Evolutionary conservation across 2,329 filamentous ascomycete species (phyloP), one percentile per base, ranked within the genome.

Genomic region (Chaetomiaceae sp.): DNA sequence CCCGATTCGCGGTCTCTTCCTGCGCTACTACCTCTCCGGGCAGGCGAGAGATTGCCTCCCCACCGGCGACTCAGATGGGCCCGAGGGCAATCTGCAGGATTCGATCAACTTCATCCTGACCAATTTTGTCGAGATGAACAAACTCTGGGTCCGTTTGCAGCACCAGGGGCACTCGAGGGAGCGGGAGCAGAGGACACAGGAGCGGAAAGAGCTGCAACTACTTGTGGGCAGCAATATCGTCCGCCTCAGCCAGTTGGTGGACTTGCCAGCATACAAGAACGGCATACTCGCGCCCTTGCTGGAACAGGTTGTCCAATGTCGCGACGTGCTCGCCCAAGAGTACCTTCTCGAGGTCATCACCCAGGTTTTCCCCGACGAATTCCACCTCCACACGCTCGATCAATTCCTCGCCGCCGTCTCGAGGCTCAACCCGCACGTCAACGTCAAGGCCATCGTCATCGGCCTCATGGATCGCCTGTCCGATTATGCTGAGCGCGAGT

Each of bases 121-220:
- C 50, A 98, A 98, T 61, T 98, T 98, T 62, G 93, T 98, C 58
- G 93, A 98, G 70, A 98, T 98, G 93, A 98, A 98, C 71, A 98
- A 98, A 76, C 76, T 98, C 27, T 98, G 93, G 93, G 93, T 98
- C 53, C 84, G 93, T 35, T 72, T 97, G 62, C 93, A 98, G 65
- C 93, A 98, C 66, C 93, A 98, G 65, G 93, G 93, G 20, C 93
- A 96, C 63, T 98, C 93, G 32, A 79, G 91, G 59, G 93, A 98
- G 68, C 78, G 93, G 42, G 93, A 98, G 54, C 84, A 94, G 69
- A 78, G 93, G 58, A 95, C 89, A 48, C 89, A 93, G 60, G 93
- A 98, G 70, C 78, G 93, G 58, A 90, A 94, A 65, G 94, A 98
- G 70, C 73, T 98, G 45, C 93, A 98, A 70, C 74, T 98, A 51